Evolutionary conservation across 331 rosid genomes (phyloP), one percentile per base, ranked within the genome.

Genomic region (Malus hybrid): DNA sequence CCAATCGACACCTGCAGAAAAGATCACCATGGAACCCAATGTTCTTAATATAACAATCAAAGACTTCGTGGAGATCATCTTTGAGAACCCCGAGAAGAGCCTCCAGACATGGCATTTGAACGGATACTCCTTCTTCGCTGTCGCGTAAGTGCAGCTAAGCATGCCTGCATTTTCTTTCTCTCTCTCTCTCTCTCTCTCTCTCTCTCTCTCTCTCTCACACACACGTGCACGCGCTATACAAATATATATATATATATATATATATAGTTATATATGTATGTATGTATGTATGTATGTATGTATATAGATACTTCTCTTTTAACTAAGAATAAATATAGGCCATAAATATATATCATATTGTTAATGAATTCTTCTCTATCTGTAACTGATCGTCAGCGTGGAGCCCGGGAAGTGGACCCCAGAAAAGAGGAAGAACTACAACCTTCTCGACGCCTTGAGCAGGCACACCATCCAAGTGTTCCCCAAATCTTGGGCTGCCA

Each of bases 401-500:
- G 90, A 87, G 83, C 91, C 92, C 1, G 97, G 97, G 33, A 80
- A 15, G 10, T 91, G 97, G 97, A 70, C 54, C 36, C 95, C 93
- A 4, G 86, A 83, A 46, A 84, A 84, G 67, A 83, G 97, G 69
- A 70, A 14, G 61, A 76, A 39, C 67, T 91, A 89, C 80, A 91
- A 91, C 70, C 89, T 89, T 67, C 82, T 87, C 3, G 97, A 91
- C 32, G 95, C 88, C 0, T 74, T 91, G 46, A 91, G 91, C 85
- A 85, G 95, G 56, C 91, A 89, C 85, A 89, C 93, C 13, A 52
- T 91, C 31, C 97, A 89, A 63, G 97, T 91, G 18, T 89, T 36
- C 71, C 97, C 96, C 2, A 92, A 90, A 7, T 92, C 92, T 9
- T 92, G 93, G 93, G 96, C 92, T 5, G 95, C 95, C 16, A 60